These are phyloP conservation scores for Ambrosia artemisiifolia DNA, from an alignment of 129 eudicot genomes.

Conservation along the genomic window DNA sequence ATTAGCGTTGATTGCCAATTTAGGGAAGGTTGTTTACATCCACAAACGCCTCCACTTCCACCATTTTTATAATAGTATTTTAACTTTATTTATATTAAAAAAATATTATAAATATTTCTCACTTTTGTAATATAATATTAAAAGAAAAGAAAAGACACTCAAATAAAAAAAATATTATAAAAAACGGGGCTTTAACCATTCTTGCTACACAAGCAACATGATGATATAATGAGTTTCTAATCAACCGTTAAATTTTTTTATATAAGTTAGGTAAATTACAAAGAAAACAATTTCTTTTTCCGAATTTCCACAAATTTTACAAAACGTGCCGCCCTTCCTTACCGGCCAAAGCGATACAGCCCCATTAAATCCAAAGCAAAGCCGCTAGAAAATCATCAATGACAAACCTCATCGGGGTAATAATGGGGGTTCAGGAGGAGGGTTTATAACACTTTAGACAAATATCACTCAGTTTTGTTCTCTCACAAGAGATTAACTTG, in stretches of 20 bases:
- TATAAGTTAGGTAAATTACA: background rate
- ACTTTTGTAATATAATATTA: background rate
- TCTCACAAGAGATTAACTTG: too few species aligned
- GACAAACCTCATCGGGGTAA: too few species aligned
- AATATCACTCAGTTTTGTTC: too few species aligned
- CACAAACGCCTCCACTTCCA: slow-evolving; percentile 19
- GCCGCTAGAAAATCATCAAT: too few species aligned
- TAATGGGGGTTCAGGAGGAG: too few species aligned
- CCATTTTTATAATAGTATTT: background rate
- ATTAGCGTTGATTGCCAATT: slow-evolving; percentile 12
- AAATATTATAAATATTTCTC: background rate
- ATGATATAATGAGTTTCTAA: background rate
- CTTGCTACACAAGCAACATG: slow-evolving; percentile 3
- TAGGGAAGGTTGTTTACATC: slow-evolving; percentile 27
- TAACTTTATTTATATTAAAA: background rate
- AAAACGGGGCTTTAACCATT: background rate
- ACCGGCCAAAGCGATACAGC: too few species aligned
- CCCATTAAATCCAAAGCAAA: too few species aligned
- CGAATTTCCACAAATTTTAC: too few species aligned
- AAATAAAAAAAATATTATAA: background rate
- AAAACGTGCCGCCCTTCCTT: too few species aligned
- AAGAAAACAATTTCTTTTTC: background rate
- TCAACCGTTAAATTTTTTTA: background rate
- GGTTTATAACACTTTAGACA: too few species aligned
- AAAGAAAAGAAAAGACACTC: background rate